phyloP scores from a whole-genome alignment of 495 filamentous ascomycete species.

The Daldinia decipiens region DNA sequence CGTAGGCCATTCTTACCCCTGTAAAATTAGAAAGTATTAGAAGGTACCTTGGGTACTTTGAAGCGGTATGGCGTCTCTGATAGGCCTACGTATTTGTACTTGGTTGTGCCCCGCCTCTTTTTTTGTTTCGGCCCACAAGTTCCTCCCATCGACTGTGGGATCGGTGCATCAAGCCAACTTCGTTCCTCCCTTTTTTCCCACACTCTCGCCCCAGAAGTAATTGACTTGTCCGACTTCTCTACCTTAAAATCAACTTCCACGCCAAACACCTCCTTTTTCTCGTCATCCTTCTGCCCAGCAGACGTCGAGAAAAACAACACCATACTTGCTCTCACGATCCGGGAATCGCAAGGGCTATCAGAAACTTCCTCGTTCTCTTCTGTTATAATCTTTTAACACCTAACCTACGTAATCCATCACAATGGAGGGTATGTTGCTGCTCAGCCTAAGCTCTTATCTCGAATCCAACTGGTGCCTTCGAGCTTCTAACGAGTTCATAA shows the following conservation, averaged over 20 bases:
- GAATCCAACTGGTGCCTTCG: conserved; percentile 5
- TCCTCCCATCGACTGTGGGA: conserved; percentile 45
- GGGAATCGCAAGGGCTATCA: conserved; percentile 57
- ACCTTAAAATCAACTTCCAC: conserved; percentile 65
- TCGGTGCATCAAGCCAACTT: conserved; percentile 46
- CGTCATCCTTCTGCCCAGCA: conserved; percentile 51
- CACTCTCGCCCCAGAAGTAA: conserved; percentile 43
- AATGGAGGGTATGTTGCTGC: conserved; percentile 61
- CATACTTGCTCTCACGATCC: conserved; percentile 55
- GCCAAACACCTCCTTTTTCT: conserved; percentile 57
- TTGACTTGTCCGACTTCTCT: conserved; percentile 48
- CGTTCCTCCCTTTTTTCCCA: conserved; percentile 48
- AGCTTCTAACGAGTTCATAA: conserved; percentile 27
- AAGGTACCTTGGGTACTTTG: conserved; percentile 26
- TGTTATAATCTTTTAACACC: conserved; percentile 49
- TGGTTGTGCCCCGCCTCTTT: conserved; percentile 45
- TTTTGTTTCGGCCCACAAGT: conserved; percentile 51
- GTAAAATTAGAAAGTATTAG: conserved; percentile 19
- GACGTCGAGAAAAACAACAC: conserved; percentile 44
- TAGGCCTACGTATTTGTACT: conserved; percentile 37
- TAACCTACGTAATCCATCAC: conserved; percentile 59
- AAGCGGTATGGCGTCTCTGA: conserved; percentile 15
- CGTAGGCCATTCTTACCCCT: conserved; percentile 33
- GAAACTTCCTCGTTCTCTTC: conserved; percentile 47
- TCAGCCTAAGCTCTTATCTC: conserved; percentile 23